These are phyloP conservation scores for Trypanosoma caninum DNA, from an alignment of 208 protist species.

Conservation along the genomic window DNA sequence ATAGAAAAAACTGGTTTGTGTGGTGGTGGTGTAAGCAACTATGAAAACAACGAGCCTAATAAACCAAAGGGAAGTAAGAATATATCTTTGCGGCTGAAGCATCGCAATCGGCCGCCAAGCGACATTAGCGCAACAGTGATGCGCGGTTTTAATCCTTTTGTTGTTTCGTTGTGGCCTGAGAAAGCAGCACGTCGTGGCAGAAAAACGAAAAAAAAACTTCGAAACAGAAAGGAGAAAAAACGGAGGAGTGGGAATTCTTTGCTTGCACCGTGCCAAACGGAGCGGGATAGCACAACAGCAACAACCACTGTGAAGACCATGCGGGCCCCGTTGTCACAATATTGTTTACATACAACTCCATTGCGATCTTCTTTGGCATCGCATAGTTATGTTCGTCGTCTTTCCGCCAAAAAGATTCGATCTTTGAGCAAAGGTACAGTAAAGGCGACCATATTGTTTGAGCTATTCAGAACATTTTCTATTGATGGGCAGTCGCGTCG, in stretches of 20 bases:
- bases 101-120: conserved; percentile 2
- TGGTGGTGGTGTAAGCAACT: background rate
- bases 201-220: background rate
- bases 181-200: background rate
- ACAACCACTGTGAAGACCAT: background rate
- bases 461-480: conserved; percentile 1
- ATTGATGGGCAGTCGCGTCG: conserved; percentile 6
- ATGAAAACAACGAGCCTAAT: background rate
- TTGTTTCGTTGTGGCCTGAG: conserved; percentile 7
- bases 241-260: too few relatives aligned
- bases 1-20: background rate
- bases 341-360: background rate
- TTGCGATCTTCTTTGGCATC: background rate
- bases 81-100: background rate
- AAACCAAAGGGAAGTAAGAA: background rate
- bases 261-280: too few relatives aligned
- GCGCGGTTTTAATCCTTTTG: conserved; percentile 11
- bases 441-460: conserved; percentile 8
- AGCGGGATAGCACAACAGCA: too few relatives aligned
- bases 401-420: conserved; percentile 8
- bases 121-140: conserved; percentile 6
- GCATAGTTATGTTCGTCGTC: background rate
- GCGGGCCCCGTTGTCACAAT: background rate
- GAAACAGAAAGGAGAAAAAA: too few relatives aligned
- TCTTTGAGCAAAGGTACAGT: background rate